Evolutionary conservation across 2,329 filamentous ascomycete species (phyloP), one percentile per base, ranked within the genome.

Genomic region (Aspergillus ochraceoroseus): DNA sequence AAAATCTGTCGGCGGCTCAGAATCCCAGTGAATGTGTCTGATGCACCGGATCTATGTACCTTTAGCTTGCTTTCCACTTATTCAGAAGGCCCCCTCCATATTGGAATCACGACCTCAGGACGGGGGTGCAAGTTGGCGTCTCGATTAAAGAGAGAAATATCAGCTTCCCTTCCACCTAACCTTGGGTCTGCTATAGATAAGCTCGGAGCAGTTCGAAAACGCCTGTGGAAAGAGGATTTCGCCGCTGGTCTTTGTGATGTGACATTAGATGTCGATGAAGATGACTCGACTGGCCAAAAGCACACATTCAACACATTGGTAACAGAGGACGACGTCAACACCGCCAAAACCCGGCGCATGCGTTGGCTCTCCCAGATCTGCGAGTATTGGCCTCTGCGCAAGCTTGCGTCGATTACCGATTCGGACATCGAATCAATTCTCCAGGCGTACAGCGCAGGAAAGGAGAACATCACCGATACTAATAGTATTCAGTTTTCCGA

Each of bases 321-420:
- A 5, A 78, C 61, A 0, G 82, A 86, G 32, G 79, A 82, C 30
- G 87, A 92, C 56, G 68, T 77, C 1, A 82, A 85, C 44, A 82
- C 82, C 2, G 78, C 80, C 11, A 87, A 87, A 59, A 88, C 78
- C 14, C 75, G 90, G 44, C 77, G 92, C 36, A 89, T 94, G 73
- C 79, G 92, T 43, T 98, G 92, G 92, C 73, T 98, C 1, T 80
- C 85, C 13, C 92, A 98, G 62, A 87, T 98, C 37, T 98, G 92
- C 73, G 92, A 98, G 70, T 98, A 98, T 67, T 98, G 92, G 92
- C 89, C 92, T 1, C 73, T 98, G 17, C 82, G 81, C 48, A 79
- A 85, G 12, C 76, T 98, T 1, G 87, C 88, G 5, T 74, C 76
- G 27, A 83, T 96, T 48, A 83, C 77, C 3, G 87, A 95, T 55